Evolutionary conservation across 768 basidiomycete species (phyloP).

Genomic region (Tricholoma matsutake): DNA sequence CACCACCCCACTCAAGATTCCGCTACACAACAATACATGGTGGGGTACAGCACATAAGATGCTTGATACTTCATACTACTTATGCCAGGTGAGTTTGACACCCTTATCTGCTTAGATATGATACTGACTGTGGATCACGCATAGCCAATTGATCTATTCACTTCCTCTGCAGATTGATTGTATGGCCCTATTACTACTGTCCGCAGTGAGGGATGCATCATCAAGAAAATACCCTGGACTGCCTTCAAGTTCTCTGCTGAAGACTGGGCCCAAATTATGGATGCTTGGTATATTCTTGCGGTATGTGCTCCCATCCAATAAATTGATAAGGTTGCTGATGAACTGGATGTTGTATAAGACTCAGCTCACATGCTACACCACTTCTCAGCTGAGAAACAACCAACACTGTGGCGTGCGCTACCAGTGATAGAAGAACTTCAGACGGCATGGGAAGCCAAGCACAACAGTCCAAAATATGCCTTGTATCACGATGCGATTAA

Average conservation of each 20-base stretch:
- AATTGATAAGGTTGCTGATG: too few species aligned
- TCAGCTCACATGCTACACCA: slow-evolving; percentile 14
- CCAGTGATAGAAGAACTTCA: too few species aligned
- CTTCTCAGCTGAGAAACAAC: slow-evolving; percentile 19
- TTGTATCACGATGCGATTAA: too few species aligned
- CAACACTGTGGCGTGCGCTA: slow-evolving; percentile 11
- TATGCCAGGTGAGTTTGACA: background rate
- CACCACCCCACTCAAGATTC: too few species aligned
- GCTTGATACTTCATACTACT: too few species aligned
- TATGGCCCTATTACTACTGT: background rate
- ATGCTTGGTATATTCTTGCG: background rate
- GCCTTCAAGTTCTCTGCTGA: too few species aligned
- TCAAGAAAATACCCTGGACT: background rate
- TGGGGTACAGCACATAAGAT: too few species aligned
- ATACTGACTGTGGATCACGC: background rate
- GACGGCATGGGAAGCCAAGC: too few species aligned
- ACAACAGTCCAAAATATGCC: too few species aligned
- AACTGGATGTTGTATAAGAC: slow-evolving; percentile 11
- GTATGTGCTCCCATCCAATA: slow-evolving; percentile 5
- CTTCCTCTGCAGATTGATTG: background rate
- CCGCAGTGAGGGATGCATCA: background rate
- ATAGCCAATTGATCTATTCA: too few species aligned
- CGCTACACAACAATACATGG: too few species aligned
- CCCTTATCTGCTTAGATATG: background rate
- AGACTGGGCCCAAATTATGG: too few species aligned